phyloP scores from a whole-genome alignment of 164 flowering plant species.

The Piper longum region DNA sequence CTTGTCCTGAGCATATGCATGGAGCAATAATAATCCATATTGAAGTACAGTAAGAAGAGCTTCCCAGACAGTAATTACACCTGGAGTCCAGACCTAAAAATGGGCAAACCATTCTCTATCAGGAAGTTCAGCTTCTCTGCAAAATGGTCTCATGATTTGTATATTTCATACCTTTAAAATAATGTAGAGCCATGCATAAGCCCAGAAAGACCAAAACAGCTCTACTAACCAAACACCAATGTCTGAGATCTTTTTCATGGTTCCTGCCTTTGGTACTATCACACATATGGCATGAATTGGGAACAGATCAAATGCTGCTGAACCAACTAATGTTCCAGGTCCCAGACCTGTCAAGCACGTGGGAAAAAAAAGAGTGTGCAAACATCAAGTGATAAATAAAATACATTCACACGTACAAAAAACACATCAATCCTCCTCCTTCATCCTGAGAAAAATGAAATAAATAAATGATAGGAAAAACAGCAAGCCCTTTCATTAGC shows the following conservation, averaged over 20 bases:
- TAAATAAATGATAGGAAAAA: background rate
- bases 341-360: constrained; percentile 53
- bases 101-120: background rate
- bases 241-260: constrained; percentile 77
- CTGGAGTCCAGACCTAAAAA: constrained; percentile 79
- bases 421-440: too few relatives aligned
- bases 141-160: background rate
- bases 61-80: constrained; percentile 66
- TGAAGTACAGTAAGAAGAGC: constrained; percentile 76
- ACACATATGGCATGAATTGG: constrained; percentile 98
- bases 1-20: constrained; percentile 97
- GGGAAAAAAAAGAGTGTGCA: background rate
- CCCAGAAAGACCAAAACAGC: constrained; percentile 98
- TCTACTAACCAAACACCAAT: constrained; percentile 92
- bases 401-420: too few relatives aligned
- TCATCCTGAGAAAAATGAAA: background rate
- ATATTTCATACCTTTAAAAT: constrained; percentile 53
- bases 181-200: constrained; percentile 84
- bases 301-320: constrained; percentile 94
- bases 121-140: background rate
- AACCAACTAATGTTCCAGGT: constrained; percentile 94
- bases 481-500: too few relatives aligned
- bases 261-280: constrained; percentile 82
- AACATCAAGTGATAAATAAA: background rate
- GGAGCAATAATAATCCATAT: constrained; percentile 57